Evolutionary conservation across 148 eudicot genomes (phyloP).

Genomic region (Vaccinium macrocarpon): DNA sequence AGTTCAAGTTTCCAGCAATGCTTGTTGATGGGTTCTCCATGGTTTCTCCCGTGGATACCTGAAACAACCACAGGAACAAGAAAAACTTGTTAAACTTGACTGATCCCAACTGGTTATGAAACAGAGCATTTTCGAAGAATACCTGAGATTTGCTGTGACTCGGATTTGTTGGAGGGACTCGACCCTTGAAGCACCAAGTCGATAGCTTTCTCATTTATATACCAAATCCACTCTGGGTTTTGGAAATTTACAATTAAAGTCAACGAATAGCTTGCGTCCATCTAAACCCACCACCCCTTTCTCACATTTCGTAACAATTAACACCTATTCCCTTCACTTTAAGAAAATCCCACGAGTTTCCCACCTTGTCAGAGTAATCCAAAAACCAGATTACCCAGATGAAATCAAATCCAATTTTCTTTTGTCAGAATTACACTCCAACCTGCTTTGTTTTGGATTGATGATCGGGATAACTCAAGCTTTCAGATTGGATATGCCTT

Average conservation of each 20-base stretch:
- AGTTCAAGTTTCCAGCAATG: conserved; percentile 14
- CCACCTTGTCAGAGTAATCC: background rate
- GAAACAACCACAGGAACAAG: conserved; percentile 14
- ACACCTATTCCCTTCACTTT: background rate
- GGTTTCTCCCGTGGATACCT: conserved; percentile 26
- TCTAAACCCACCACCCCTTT: conserved; percentile 20
- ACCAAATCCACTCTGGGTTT: background rate
- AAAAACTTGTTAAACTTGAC: background rate
- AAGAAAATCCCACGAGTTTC: background rate
- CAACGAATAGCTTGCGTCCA: conserved; percentile 38
- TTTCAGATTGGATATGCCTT: conserved; percentile 21
- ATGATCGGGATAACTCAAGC: conserved; percentile 20
- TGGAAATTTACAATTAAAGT: conserved; percentile 32
- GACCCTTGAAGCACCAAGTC: conserved; percentile 35
- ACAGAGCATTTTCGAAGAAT: background rate
- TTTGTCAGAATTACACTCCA: background rate
- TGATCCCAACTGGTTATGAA: background rate
- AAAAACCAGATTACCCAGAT: background rate
- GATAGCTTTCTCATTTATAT: conserved; percentile 32
- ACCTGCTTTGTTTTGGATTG: background rate
- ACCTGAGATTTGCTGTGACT: conserved; percentile 26
- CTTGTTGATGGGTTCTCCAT: conserved; percentile 39
- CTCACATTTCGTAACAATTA: background rate
- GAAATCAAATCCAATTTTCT: background rate
- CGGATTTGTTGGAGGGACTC: conserved; percentile 20